Percentiles rank a stretch among this genome's conserved stretches.
Evolutionary conservation across 2,329 filamentous ascomycete species (phyloP).

Genomic region (Didymella keratinophila): DNA sequence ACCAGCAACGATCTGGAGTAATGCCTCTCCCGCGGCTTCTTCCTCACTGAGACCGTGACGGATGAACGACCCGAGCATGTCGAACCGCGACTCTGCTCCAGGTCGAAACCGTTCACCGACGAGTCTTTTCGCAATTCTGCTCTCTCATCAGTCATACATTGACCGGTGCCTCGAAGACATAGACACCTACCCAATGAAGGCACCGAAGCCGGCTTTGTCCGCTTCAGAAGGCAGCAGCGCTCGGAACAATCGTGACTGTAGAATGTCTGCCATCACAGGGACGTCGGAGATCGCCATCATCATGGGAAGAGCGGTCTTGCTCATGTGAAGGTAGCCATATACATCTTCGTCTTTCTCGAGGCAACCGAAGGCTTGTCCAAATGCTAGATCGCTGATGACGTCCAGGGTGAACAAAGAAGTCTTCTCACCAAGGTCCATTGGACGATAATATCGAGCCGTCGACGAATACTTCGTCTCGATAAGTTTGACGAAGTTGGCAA

Average conservation of each 20-base stretch:
- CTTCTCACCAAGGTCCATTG: neutral
- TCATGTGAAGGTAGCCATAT: neutral
- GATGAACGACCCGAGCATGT: neutral
- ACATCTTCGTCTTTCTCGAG: neutral
- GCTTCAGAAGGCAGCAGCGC: neutral
- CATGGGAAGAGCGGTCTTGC: neutral
- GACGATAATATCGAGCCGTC: neutral
- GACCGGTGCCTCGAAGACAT: neutral
- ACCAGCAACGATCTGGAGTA: neutral
- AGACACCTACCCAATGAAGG: neutral
- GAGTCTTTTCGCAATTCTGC: neutral
- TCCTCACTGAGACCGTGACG: neutral
- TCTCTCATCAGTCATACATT: neutral
- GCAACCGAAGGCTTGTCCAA: neutral
- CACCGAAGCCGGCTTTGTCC: neutral
- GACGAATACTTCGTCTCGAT: neutral
- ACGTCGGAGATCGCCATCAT: neutral
- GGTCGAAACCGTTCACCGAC: neutral
- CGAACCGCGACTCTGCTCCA: neutral
- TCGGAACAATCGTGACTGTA: neutral
- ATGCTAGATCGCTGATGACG: neutral
- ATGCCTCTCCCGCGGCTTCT: neutral
- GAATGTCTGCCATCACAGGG: neutral
- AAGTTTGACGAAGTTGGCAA: neutral
- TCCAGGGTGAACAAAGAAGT: neutral